These are phyloP conservation scores for Fragaria iinumae DNA, from an alignment of 306 rosid species.

Conservation along the genomic window DNA sequence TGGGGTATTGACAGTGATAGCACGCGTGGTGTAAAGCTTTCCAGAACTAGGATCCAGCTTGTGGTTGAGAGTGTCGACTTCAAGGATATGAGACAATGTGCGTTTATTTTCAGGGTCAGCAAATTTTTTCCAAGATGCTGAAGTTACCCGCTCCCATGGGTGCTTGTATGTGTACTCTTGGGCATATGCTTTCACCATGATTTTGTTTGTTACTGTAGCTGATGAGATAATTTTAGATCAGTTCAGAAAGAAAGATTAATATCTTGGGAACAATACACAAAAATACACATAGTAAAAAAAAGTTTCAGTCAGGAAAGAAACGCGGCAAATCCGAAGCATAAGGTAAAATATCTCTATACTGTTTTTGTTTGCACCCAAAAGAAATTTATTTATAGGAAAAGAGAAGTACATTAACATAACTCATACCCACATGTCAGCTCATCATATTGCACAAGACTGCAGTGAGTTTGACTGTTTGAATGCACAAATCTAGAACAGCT, in stretches of 20 bases:
- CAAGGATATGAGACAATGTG: slow-evolving; percentile 65
- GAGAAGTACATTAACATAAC: neutral
- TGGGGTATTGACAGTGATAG: slow-evolving; percentile 69
- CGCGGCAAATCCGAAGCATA: neutral
- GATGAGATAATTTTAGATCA: slow-evolving; percentile 7
- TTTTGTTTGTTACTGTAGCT: slow-evolving; percentile 21
- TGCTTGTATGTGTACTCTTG: slow-evolving; percentile 87
- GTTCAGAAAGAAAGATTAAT: neutral
- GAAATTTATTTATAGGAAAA: neutral
- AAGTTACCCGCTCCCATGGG: slow-evolving; percentile 92
- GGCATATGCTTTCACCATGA: slow-evolving; percentile 72
- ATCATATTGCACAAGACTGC: neutral
- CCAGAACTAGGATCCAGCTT: slow-evolving; percentile 53
- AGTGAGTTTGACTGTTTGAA: neutral
- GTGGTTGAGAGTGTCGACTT: slow-evolving; percentile 75
- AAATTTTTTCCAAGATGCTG: slow-evolving; percentile 93
- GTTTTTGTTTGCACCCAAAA: neutral
- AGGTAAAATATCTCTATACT: neutral
- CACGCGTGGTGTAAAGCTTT: slow-evolving; percentile 72
- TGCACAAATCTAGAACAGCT: neutral
- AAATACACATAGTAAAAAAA: neutral
- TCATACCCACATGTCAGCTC: neutral
- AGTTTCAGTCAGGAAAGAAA: neutral
- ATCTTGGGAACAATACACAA: neutral
- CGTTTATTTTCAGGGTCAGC: slow-evolving; percentile 79